Evolutionary conservation across 1,284 basidiomycete genomes (phyloP), one percentile per base, ranked within the genome.

Genomic region (Pyrrhoderma noxium): DNA sequence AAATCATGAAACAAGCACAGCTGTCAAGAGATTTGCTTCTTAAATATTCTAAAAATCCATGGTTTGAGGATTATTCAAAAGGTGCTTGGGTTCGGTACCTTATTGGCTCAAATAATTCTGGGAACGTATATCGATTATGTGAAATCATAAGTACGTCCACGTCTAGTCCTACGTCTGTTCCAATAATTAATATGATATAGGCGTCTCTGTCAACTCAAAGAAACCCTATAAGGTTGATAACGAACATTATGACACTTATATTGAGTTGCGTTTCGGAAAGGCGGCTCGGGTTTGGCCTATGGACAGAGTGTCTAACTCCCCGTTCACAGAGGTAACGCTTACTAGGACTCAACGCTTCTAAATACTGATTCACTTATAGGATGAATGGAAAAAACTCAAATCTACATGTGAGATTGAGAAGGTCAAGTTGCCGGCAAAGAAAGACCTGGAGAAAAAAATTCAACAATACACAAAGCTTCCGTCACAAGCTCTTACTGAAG

Each of bases 21-120:
- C 61, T 92, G 22, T 74, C 76, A n/a, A 71, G 90, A 52, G 73
- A 83, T 58, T 63, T 72, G 60, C 67, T 91, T 38, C 77, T 77
- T 39, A 82, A 83, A 64, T 67, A 80, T 59, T 80, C 75, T 62
- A 69, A 83, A 67, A 72, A 78, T 39, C 80, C 90, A 11, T 82
- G 84, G 82, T 89, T 88, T 68, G 76, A 85, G 61, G 80, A 89
- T 51, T 82, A 83, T 65, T 73, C 90, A 54, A 80, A 79, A 69
- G 80, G 93, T 83, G 58, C 52, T 21, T 94, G 82, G 76, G 89
- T 94, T 3, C 77, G 90, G 19, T 85, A 87, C 61, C 72, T 89
- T 39, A 80, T 88, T 58, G 82, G 82, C 0, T 58, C 70, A 2
- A 73, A 78, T 38, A 66, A 70, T 4, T 74, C 74, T 4, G 22